Conservation (phyloP, 768 basidiomycete genomes). For the Inosperma sp. region DNA sequence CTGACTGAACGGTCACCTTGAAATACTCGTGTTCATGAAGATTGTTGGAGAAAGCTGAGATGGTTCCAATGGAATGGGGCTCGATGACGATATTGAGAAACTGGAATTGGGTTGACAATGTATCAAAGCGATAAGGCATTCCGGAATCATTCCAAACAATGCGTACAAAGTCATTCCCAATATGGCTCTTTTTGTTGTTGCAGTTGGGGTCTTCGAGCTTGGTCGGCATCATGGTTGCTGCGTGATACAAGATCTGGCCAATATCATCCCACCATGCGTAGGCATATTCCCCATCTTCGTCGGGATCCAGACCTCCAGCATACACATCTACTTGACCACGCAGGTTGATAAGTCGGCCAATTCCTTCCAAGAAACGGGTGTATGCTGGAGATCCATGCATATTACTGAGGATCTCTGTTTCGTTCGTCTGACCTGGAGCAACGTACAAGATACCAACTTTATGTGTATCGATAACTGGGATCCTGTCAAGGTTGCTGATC, state of each 20-base stretch:
- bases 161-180: conserved; percentile 94
- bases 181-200: conserved; percentile 88
- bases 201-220: conserved; percentile 59
- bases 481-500: conserved; percentile 67
- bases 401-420: conserved; percentile 84
- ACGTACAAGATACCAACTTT: conserved; percentile 97
- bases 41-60: conserved; percentile 81
- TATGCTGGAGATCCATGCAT: conserved; percentile 92
- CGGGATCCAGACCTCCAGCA: conserved; percentile 85
- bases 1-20: conserved; percentile 88
- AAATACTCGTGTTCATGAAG: conserved; percentile 92
- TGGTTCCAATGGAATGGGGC: conserved; percentile 80
- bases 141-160: conserved; percentile 99
- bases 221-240: conserved; percentile 96
- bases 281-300: conserved; percentile 92
- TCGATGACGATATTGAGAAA: conserved; percentile 97
- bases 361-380: conserved; percentile 84
- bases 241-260: conserved; percentile 90
- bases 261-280: conserved; percentile 99
- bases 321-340: conserved; percentile 91
- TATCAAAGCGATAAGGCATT: conserved; percentile 84
- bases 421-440: conserved; percentile 81
- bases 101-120: conserved; percentile 88
- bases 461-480: conserved; percentile 95
- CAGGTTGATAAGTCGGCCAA: conserved; percentile 83